Percentiles rank a stretch among this genome's conserved stretches.
Evolutionary conservation across 2,329 filamentous ascomycete genomes (phyloP).

Genomic region (Cryphonectria japonica): DNA sequence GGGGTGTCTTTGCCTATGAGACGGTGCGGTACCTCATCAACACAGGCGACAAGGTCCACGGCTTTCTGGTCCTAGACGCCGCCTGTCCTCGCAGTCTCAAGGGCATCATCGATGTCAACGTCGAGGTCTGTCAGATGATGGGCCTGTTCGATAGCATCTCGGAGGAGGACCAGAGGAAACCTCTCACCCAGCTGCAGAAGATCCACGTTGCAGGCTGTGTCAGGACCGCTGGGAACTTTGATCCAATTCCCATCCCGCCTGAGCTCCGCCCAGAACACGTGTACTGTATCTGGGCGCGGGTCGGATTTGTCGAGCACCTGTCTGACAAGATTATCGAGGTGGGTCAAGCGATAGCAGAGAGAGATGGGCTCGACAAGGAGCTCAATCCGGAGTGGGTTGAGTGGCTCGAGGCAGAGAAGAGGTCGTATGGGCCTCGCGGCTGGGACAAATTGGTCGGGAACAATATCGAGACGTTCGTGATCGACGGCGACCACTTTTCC

Average conservation of each 20-base stretch:
- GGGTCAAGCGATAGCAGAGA: neutral
- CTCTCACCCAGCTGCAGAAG: constrained; percentile 4
- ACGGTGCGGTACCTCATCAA: constrained; percentile 35
- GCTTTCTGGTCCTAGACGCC: constrained; percentile 1
- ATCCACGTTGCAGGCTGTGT: constrained; percentile 9
- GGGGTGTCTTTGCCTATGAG: constrained; percentile 30
- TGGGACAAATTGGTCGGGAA: constrained; percentile 15
- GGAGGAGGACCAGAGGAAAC: neutral
- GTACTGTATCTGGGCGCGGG: constrained; percentile 9
- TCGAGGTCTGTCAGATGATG: constrained; percentile 12
- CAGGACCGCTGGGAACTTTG: neutral
- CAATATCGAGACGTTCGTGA: constrained; percentile 1
- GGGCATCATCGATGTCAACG: constrained; percentile 3
- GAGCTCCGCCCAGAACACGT: constrained; percentile 3
- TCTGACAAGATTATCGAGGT: constrained; percentile 16
- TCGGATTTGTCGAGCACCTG: constrained; percentile 14
- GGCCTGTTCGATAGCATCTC: constrained; percentile 12
- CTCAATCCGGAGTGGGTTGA: constrained; percentile 6
- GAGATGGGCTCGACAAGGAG: constrained; percentile 9
- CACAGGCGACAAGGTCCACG: neutral
- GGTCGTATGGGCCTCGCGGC: constrained; percentile 9
- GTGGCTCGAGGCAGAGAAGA: constrained; percentile 16
- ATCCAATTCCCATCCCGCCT: constrained; percentile 4
- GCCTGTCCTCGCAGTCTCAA: constrained; percentile 7
- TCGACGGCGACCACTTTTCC: constrained; percentile 14